Conservation (phyloP, 257 asterid species). For the Solanum lycopersicoides region DNA sequence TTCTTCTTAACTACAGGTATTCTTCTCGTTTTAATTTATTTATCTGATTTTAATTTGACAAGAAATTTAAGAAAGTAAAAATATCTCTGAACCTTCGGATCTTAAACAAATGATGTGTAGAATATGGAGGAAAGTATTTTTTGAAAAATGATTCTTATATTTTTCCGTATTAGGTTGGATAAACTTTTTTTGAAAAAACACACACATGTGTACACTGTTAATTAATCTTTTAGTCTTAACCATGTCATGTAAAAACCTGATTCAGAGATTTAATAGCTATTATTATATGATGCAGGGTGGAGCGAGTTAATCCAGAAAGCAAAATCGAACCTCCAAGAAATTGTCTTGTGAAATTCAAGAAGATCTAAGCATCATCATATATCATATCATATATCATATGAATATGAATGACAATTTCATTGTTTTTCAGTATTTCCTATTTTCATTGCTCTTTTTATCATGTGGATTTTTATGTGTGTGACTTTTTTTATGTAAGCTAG, state of each 20-base stretch:
- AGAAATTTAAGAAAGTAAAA: no score
- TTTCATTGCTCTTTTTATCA: background rate
- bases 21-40: no score
- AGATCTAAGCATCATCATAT: background rate
- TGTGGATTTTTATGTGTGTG: background rate
- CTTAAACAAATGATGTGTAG: background rate
- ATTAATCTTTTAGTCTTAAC: background rate
- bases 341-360: background rate
- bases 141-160: no score
- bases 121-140: no score
- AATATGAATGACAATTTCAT: background rate
- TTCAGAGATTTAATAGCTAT: background rate
- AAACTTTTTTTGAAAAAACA: no score
- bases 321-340: background rate
- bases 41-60: no score
- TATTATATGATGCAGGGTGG: background rate
- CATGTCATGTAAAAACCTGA: rapidly evolving
- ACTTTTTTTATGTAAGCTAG: background rate
- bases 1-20: background rate
- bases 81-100: no score
- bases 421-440: background rate
- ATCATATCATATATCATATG: background rate
- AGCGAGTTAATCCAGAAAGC: background rate
- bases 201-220: no score
- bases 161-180: no score